Conservation (phyloP, 139 green algal genomes). For the Chlorella sp. region DNA sequence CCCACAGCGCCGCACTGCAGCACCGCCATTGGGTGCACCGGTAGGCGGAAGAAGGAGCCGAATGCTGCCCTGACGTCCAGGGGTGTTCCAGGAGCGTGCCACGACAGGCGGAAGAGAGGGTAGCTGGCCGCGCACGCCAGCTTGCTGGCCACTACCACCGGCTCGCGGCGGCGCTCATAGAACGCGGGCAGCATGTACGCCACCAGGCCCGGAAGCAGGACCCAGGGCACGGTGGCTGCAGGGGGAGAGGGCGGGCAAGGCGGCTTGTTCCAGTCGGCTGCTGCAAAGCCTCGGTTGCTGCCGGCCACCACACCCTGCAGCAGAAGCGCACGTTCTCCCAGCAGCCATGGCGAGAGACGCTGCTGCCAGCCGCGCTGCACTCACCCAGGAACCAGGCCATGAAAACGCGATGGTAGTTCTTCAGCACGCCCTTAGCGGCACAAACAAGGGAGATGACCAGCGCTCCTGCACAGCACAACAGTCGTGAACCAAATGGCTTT, state of each 20-base stretch:
- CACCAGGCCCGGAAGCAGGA: not conserved
- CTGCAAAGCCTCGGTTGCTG: too few species aligned
- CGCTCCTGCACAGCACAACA: not conserved
- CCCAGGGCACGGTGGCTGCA: not conserved
- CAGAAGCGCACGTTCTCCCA: too few species aligned
- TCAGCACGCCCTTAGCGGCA: not conserved
- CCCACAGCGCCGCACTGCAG: not conserved
- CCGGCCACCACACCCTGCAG: too few species aligned
- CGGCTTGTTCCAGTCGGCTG: too few species aligned
- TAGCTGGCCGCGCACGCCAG: not conserved
- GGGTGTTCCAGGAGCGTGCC: not conserved
- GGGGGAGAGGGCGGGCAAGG: too few species aligned
- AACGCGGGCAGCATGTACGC: not conserved
- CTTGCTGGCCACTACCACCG: not conserved
- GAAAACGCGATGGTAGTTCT: not conserved
- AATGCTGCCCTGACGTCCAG: not conserved
- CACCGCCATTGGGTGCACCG: not conserved
- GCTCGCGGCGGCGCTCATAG: not conserved
- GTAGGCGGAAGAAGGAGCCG: not conserved
- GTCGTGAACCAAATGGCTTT: too few species aligned
- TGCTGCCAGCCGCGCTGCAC: too few species aligned
- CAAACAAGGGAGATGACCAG: not conserved
- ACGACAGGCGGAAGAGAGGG: not conserved
- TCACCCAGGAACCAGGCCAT: too few species aligned
- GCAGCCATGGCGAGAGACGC: too few species aligned